phyloP scores from a whole-genome alignment of 225 moss, liverwort and hornwort genomes.

The Pleurozium schreberi region DNA sequence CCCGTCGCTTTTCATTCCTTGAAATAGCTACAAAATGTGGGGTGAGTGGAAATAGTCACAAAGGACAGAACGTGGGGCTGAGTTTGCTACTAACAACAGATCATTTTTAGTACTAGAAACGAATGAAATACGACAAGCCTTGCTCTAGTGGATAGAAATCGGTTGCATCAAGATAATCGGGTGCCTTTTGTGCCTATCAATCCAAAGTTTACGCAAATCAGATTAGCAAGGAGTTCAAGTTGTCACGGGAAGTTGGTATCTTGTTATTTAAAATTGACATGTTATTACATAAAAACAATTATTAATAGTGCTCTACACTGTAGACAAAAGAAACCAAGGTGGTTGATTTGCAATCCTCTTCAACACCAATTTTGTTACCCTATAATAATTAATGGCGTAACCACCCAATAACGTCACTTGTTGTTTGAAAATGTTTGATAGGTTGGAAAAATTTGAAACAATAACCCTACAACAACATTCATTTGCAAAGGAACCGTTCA shows the following conservation, averaged over 20 bases:
- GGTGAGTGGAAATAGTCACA: no score
- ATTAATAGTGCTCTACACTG: neutral
- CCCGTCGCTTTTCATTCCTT: conserved; percentile 12
- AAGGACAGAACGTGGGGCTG: no score
- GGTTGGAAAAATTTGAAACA: neutral
- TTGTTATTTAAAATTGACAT: no score
- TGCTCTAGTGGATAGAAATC: conserved; percentile 34
- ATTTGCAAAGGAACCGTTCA: neutral
- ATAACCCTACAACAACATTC: no score
- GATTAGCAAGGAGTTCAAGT: neutral
- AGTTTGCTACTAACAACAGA: no score
- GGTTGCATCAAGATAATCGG: conserved; percentile 73
- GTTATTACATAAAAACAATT: neutral
- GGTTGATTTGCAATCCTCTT: neutral
- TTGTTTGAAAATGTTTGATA: neutral
- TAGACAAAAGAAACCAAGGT: neutral
- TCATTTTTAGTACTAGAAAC: conserved; percentile 16
- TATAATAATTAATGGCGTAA: no score
- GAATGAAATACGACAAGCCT: conserved; percentile 71
- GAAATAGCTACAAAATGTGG: no score
- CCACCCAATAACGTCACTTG: neutral
- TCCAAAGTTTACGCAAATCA: neutral
- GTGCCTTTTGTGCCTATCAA: conserved; percentile 60
- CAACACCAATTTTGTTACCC: no score
- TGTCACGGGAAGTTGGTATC: neutral